Base-by-base conservation (phyloP, 108 stramenopile species). In the Cylindrotheca closterium region DNA sequence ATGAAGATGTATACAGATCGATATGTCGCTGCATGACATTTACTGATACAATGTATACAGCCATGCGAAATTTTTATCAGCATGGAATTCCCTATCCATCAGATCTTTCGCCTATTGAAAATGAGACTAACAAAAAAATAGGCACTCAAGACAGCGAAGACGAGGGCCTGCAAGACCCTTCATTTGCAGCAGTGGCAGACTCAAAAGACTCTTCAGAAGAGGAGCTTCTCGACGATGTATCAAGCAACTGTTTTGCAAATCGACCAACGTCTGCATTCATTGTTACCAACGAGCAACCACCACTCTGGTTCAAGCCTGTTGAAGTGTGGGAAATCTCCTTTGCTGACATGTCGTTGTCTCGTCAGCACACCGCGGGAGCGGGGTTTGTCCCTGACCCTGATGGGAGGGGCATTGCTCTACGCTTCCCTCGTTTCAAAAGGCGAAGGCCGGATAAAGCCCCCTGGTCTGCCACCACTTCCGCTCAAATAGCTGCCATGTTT, bases 321-420 rank as follows among this genome's bases (percentile, higher is more conserved):
- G 78, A 79, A 58, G 96, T 97, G 0, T 97, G 88, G 79, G 96
- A 97, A 63, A 82, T 97, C 19, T 83, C 86, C 22, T 93, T 90
- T 56, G 94, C 96, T 8, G 92, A 93, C 67, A 56, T 93, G 45
- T 69, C 72, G 25, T 52, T 84, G 17, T 84, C 82, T 19, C 78
- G 77, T 34, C 63, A 83, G 26, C 86, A 91, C 49, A 67, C 67
- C 5, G 90, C 87, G 23, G 86, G 77, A 0, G 73, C 82, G 15
- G 90, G 90, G 23, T 54, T 77, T 1, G 69, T 86, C 0, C 68
- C 73, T 19, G 69, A 71, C 22, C 37, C 70, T 24, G 80, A 80
- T 18, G 88, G 75, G 18, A 68, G 86, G 26, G 91, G 96, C 34
- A 83, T 97, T 34, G 75, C 76, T 1, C 80, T 95, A 15, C 84